Evolutionary conservation across 495 filamentous ascomycete genomes (phyloP).

Genomic region (Lophium mytilinum): DNA sequence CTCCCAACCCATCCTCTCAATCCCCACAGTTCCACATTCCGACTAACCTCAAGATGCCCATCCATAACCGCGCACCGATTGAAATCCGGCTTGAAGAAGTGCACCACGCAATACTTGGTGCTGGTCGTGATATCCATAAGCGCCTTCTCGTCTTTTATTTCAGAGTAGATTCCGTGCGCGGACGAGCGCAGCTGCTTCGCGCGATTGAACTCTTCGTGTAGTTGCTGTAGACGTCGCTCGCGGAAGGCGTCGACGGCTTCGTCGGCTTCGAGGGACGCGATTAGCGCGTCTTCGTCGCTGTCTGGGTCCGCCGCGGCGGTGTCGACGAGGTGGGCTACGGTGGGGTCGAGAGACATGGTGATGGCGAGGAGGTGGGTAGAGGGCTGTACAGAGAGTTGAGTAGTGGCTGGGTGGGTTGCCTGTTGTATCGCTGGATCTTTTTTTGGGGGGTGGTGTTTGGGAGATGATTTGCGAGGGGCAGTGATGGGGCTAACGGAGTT

Average conservation of each 20-base stretch:
- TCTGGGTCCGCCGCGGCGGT: conserved; percentile 22
- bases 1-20: not conserved
- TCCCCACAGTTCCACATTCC: not conserved
- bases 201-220: conserved; percentile 53
- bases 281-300: conserved; percentile 59
- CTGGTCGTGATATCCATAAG: conserved; percentile 63
- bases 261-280: conserved; percentile 60
- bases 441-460: not conserved
- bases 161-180: conserved; percentile 45
- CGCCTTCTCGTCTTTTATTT: conserved; percentile 55
- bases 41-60: conserved; percentile 44
- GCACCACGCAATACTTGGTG: conserved; percentile 56
- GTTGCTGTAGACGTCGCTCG: conserved; percentile 61
- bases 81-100: conserved; percentile 73
- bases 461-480: not conserved
- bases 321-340: conserved; percentile 44
- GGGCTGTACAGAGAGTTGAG: not conserved
- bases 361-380: conserved; percentile 1
- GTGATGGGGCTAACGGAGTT: too few relatives aligned
- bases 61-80: conserved; percentile 65
- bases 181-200: conserved; percentile 35
- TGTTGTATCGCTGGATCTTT: conserved; percentile 1
- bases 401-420: not conserved
- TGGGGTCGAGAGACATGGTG: conserved; percentile 33
- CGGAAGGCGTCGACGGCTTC: conserved; percentile 52